Conservation (phyloP, 768 basidiomycete species). For the Xanthoconium stramineum region DNA sequence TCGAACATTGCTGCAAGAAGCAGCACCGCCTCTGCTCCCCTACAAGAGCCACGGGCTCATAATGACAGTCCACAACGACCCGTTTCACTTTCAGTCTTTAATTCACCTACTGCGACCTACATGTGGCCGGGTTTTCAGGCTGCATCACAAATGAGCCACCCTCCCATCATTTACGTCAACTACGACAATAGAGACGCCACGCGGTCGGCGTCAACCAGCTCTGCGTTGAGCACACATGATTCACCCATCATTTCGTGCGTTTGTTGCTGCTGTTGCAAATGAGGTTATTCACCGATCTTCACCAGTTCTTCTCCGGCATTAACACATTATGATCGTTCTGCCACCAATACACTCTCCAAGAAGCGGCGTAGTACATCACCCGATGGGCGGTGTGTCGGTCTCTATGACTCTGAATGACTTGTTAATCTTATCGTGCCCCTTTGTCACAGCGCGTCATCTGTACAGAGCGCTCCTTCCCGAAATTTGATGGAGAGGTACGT, state of each 20-base stretch:
- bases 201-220: constrained; percentile 32
- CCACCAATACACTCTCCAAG: constrained; percentile 30
- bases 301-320: constrained; percentile 29
- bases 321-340: constrained; percentile 24
- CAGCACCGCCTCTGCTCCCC: constrained; percentile 20
- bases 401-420: neutral
- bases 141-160: constrained; percentile 41
- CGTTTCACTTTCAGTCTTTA: constrained; percentile 40
- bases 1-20: constrained; percentile 17
- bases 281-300: constrained; percentile 15
- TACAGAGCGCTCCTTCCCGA: constrained; percentile 15
- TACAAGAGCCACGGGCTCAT: constrained; percentile 19
- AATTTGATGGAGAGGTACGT: constrained; percentile 26
- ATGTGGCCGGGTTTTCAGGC: constrained; percentile 46
- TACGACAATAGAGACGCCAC: constrained; percentile 30
- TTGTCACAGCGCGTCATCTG: constrained; percentile 12
- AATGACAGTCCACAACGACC: constrained; percentile 30
- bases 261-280: constrained; percentile 13
- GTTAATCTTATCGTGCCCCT: constrained; percentile 11
- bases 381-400: constrained; percentile 23
- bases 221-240: constrained; percentile 27
- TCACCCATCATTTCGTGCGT: constrained; percentile 32
- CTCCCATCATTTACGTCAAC: constrained; percentile 40
- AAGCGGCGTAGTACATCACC: constrained; percentile 35
- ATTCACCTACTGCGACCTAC: constrained; percentile 43